Percentiles rank a stretch among this genome's conserved stretches.
These are phyloP conservation scores for Tubosaeta sp. DNA, from an alignment of 768 basidiomycete genomes.

Conservation along the genomic window DNA sequence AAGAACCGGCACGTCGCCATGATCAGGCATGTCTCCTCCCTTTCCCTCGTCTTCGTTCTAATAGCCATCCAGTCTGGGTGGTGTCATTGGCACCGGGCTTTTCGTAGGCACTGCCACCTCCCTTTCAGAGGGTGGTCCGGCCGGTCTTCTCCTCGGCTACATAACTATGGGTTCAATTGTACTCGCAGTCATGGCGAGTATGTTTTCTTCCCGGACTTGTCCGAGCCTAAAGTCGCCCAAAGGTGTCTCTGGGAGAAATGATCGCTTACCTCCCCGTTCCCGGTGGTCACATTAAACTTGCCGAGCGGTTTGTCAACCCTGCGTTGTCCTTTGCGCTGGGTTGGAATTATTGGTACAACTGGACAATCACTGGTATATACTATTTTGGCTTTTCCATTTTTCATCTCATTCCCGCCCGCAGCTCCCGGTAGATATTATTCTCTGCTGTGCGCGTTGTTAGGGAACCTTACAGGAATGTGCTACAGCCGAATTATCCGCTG, in stretches of 20 bases:
- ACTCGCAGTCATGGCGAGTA: slow-evolving; percentile 63
- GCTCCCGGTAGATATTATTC: slow-evolving; percentile 23
- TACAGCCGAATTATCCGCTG: slow-evolving; percentile 34
- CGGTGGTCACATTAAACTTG: slow-evolving; percentile 76
- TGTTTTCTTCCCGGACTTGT: too few species aligned
- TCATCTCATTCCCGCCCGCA: slow-evolving; percentile 4
- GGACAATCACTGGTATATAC: slow-evolving; percentile 23
- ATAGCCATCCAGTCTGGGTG: slow-evolving; percentile 47
- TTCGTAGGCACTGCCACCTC: slow-evolving; percentile 63
- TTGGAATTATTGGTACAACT: slow-evolving; percentile 52
- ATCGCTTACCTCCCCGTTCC: slow-evolving; percentile 73
- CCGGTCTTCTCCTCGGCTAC: slow-evolving; percentile 75
- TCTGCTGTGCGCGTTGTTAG: neutral
- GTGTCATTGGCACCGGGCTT: slow-evolving; percentile 55
- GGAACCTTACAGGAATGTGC: slow-evolving; percentile 1
- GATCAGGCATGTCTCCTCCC: slow-evolving; percentile 51
- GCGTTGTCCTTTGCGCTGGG: slow-evolving; percentile 58
- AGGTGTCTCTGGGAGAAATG: slow-evolving; percentile 61
- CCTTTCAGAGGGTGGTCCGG: slow-evolving; percentile 57
- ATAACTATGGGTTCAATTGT: slow-evolving; percentile 61
- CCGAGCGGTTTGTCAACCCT: slow-evolving; percentile 78
- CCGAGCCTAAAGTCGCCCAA: neutral
- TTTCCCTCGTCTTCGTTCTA: neutral
- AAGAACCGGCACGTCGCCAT: slow-evolving; percentile 80
- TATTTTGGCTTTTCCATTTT: neutral